Percentiles rank a stretch among this genome's conserved stretches.
These are phyloP conservation scores for Mycocentrospora acerina DNA, from an alignment of 2,329 filamentous ascomycete genomes.

Conservation along the genomic window DNA sequence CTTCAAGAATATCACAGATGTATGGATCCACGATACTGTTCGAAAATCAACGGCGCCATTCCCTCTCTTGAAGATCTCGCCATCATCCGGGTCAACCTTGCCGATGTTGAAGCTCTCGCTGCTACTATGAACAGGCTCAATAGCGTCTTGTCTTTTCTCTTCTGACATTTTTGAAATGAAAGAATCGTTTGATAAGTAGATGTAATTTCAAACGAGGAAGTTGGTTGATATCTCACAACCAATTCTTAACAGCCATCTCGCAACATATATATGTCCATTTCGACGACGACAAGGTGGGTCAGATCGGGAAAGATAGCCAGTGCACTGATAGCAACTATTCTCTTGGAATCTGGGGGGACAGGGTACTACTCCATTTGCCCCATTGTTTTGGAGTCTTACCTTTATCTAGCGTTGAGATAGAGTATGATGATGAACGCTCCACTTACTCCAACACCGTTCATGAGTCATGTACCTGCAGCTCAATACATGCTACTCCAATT, in stretches of 20 bases:
- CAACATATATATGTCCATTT: constrained; percentile 10
- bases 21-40: constrained; percentile 55
- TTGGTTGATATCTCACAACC: constrained; percentile 3
- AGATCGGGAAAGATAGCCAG: constrained; percentile 5
- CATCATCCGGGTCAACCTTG: constrained; percentile 33
- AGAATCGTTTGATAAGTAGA: neutral
- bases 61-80: constrained; percentile 54
- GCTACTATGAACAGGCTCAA: constrained; percentile 23
- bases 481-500: too few relatives aligned
- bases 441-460: constrained; percentile 14
- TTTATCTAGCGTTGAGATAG: constrained; percentile 18
- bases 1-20: constrained; percentile 57
- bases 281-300: too few relatives aligned
- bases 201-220: neutral
- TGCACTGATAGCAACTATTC: constrained; percentile 11
- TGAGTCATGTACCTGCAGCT: too few relatives aligned
- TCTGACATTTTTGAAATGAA: constrained; percentile 17
- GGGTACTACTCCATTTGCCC: constrained; percentile 12
- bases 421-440: neutral
- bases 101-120: constrained; percentile 21
- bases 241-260: neutral
- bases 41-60: constrained; percentile 54
- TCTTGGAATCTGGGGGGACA: constrained; percentile 28
- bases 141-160: constrained; percentile 28
- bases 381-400: constrained; percentile 23